phyloP scores from a whole-genome alignment of 139 green algal genomes.

The Chlamydomonas urium region DNA sequence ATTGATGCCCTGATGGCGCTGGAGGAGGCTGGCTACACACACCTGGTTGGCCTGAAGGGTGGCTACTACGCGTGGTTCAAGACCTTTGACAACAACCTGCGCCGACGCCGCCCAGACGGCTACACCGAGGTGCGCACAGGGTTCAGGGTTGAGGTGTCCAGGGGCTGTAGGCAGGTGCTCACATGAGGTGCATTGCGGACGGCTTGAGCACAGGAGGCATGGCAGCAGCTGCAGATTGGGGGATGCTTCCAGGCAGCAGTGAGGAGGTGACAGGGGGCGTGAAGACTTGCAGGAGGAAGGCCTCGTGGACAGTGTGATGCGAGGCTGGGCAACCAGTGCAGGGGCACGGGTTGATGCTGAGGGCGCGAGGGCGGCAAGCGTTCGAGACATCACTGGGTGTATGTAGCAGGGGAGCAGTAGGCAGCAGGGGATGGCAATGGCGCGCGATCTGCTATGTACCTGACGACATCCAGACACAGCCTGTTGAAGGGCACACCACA shows the following conservation, averaged over 20 bases:
- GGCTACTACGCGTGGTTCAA: slow-evolving; percentile 79
- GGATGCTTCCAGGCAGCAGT: not conserved
- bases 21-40: slow-evolving; percentile 76
- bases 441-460: no score
- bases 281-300: slow-evolving; percentile 2
- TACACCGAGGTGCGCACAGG: slow-evolving; percentile 24
- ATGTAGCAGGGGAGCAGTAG: no score
- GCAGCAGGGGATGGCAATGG: no score
- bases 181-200: slow-evolving; percentile 28
- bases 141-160: no score
- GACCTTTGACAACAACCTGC: slow-evolving; percentile 56
- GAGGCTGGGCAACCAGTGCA: no score
- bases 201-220: slow-evolving; percentile 31
- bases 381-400: no score
- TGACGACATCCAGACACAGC: no score
- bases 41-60: slow-evolving; percentile 68
- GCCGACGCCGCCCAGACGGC: slow-evolving; percentile 36
- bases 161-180: no score
- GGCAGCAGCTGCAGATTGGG: not conserved
- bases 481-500: no score
- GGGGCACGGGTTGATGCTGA: no score
- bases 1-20: slow-evolving; percentile 73
- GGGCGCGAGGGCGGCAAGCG: no score
- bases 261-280: not conserved
- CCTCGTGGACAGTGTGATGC: not conserved